Base-by-base conservation (phyloP, 2,329 filamentous ascomycete genomes). In the Chaetomiaceae sp. region DNA sequence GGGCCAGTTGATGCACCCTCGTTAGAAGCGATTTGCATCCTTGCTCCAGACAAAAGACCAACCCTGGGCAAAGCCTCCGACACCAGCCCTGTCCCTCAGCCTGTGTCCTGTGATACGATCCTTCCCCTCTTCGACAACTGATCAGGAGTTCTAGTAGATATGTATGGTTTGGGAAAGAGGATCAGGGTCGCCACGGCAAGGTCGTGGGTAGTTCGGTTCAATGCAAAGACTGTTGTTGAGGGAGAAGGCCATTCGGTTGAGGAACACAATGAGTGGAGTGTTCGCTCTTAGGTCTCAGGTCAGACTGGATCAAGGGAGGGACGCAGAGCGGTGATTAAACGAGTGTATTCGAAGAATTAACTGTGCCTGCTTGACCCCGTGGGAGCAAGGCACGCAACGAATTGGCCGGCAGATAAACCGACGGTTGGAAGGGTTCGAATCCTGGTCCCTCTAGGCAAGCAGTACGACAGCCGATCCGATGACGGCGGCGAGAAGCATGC, bases 151-250 rank as follows among this genome's bases (percentile, higher is more conserved):
- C n/a, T n/a, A n/a, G n/a, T n/a, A n/a, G 34, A 61, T 77, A 1
- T 80, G 80, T 58, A 75, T 80, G 71, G 33, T 76, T 5, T 76
- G 57, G 77, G 77, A 1, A 80, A 79, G 67, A 68, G 61, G 34
- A 79, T 80, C 59, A 68, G 77, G 22, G 65, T 66, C 3, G 72
- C 68, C 37, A 77, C 76, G 60, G 65, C 69, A 2, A 68, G 60
- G 39, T 75, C 73, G 7, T 79, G 75, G 75, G 59, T 80, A 49
- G 76, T 76, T 1, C 69, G 65, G 54, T 63, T 78, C 54, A 75
- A 79, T 59, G 43, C 29, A 19, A 50, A 20, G 51, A 59, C 47
- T 12, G 25, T 54, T 22, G 44, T 55, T 12, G 46, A 36, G 20
- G 53, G 49, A 14, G 51, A 58, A 47, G 27, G 46, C 4, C 50